A percentile compares a stretch with the other conserved stretches of the same genome.
Conservation (phyloP, 1,284 basidiomycete genomes). For the Ustilago esculenta region DNA sequence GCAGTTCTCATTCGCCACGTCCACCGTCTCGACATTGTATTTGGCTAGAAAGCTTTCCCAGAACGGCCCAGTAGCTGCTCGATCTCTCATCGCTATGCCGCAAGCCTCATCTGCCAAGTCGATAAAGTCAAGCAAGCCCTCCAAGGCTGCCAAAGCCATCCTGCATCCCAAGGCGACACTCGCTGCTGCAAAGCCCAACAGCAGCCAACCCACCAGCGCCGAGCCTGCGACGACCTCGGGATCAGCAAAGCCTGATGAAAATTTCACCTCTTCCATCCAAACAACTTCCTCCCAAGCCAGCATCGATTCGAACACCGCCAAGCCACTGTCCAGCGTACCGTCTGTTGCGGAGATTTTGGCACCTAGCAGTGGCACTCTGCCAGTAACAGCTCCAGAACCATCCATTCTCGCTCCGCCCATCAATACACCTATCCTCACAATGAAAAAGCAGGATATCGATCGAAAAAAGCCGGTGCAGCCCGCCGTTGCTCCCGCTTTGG, state of each 20-base stretch:
- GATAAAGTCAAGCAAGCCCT: slow-evolving; percentile 19
- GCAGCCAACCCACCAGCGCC: slow-evolving; percentile 5
- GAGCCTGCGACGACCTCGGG: slow-evolving; percentile 4
- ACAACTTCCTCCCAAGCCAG: slow-evolving; percentile 29
- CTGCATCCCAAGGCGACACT: slow-evolving; percentile 34
- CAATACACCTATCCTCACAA: slow-evolving; percentile 14
- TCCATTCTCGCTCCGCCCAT: slow-evolving; percentile 20
- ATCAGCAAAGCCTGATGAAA: background rate
- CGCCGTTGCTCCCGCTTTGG: background rate
- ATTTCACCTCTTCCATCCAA: slow-evolving; percentile 16
- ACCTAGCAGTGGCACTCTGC: slow-evolving; percentile 1
- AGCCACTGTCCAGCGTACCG: slow-evolving; percentile 10
- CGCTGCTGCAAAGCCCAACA: slow-evolving; percentile 23
- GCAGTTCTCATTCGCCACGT: too few relatives aligned
- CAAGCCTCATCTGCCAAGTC: slow-evolving; percentile 10
- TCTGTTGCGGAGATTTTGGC: slow-evolving; percentile 11
- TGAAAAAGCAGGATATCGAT: slow-evolving; percentile 19
- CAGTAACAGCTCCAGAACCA: background rate
- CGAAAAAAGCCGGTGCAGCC: background rate
- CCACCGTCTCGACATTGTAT: too few relatives aligned
- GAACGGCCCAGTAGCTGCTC: background rate
- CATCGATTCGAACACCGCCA: slow-evolving; percentile 15
- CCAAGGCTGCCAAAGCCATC: slow-evolving; percentile 41
- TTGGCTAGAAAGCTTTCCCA: background rate
- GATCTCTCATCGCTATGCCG: slow-evolving; percentile 13